phyloP scores from a whole-genome alignment of 2,329 filamentous ascomycete genomes.

The Colletotrichum euphorbiae region DNA sequence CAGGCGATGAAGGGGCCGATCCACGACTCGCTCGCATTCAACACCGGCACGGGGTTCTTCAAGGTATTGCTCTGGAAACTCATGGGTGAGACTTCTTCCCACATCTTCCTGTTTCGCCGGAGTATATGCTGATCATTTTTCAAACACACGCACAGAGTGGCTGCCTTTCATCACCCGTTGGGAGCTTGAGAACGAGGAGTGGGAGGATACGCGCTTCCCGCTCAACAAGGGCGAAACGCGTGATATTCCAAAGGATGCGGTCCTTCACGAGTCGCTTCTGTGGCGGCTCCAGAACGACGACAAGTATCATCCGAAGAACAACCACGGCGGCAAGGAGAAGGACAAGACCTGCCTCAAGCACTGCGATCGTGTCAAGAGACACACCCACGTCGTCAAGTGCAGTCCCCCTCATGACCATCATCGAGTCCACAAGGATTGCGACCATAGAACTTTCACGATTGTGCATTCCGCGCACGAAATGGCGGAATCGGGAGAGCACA shows the following conservation, averaged over 20 bases:
- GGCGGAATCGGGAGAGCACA: neutral
- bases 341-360: conserved; percentile 49
- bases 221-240: conserved; percentile 52
- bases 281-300: conserved; percentile 48
- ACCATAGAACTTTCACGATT: conserved; percentile 20
- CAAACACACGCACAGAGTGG: conserved; percentile 51
- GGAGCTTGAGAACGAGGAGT: conserved; percentile 50
- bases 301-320: conserved; percentile 49
- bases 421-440: neutral
- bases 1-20: conserved; percentile 49
- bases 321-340: conserved; percentile 47
- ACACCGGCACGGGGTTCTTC: conserved; percentile 52
- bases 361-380: neutral
- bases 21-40: conserved; percentile 54
- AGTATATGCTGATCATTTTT: neutral
- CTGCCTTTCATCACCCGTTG: conserved; percentile 55
- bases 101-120: too few species aligned
- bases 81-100: conserved; percentile 50
- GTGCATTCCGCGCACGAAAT: neutral
- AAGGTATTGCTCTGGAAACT: conserved; percentile 56
- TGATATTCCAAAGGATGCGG: conserved; percentile 54
- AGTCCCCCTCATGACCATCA: conserved; percentile 1
- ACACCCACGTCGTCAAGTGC: neutral
- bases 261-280: conserved; percentile 53
- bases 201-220: conserved; percentile 52